Base-by-base conservation (phyloP, 73 alveolate species). In the Symbiodinium natans region DNA sequence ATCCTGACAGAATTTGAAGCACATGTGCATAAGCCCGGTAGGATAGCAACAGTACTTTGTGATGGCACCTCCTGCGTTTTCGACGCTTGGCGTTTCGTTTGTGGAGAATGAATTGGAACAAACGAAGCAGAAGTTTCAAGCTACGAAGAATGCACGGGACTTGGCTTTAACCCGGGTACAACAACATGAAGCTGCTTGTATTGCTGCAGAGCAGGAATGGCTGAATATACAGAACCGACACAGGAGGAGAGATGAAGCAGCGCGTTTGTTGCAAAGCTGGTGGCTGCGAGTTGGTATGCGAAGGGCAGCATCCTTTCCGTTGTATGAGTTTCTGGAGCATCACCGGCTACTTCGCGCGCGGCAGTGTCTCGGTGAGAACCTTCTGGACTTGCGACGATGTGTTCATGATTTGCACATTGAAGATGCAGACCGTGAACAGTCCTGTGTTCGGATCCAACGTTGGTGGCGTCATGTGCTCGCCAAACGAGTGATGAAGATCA, bases 401-500 rank as follows among this genome's bases (percentile, higher is more conserved):
- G 95, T 89, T 48, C 95, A 89, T 41, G 95, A 71, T n/a, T 68
- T 89, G 74, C 86, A 89, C 74, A 41, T 89, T n/a, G 95, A 63
- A 34, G 95, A 89, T 5, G 23, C 95, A 25, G 95, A 89, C 48
- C 95, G 95, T 3, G 39, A 40, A 52, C 9, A 25, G 2, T 48
- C 95, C 39, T 89, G 95, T n/a, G 19, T 89, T 59, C 21, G 36
- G 36, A 29, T 89, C 23, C 95, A 89, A 13, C 48, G 86, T 1
- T 89, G 95, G 95, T 89, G 95, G 95, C 95, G 95, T 8, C n/a
- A 41, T 27, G 87, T 89, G 27, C 41, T 89, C 39, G 86, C 95
- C 7, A 39, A 40, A 39, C 86, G 95, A 29, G 46, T 89, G 25
- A 68, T 63, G 95, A 89, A 89, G 33, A 82, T 89, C 73, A 89